Conservation (phyloP, 2,329 filamentous ascomycete species). For the Fusarium marasasianum region DNA sequence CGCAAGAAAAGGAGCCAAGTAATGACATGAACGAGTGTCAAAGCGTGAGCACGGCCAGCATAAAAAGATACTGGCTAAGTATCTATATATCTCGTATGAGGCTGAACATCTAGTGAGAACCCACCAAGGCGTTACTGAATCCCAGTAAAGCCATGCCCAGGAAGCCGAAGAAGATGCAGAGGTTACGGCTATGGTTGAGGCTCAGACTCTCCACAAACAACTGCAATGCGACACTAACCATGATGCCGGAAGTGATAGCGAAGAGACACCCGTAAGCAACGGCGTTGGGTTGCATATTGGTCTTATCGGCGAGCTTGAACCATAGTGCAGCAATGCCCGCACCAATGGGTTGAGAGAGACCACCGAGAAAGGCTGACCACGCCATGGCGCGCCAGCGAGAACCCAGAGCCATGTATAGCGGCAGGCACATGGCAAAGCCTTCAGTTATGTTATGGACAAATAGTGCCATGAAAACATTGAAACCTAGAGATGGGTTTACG, state of each 20-base stretch:
- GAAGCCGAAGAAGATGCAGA: slow-evolving; percentile 85
- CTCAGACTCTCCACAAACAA: slow-evolving; percentile 87
- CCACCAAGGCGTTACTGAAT: slow-evolving; percentile 84
- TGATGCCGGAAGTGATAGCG: slow-evolving; percentile 89
- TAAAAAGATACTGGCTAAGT: not conserved
- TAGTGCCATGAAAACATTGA: slow-evolving; percentile 92
- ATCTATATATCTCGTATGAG: not conserved
- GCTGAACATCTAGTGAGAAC: slow-evolving; percentile 52
- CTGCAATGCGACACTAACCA: slow-evolving; percentile 92
- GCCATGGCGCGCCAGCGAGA: slow-evolving; percentile 84
- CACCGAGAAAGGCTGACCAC: slow-evolving; percentile 85
- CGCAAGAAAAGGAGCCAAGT: slow-evolving; percentile 12
- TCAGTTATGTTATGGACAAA: slow-evolving; percentile 99
- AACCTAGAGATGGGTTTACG: slow-evolving; percentile 86
- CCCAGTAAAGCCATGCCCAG: slow-evolving; percentile 89
- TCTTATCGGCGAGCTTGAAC: slow-evolving; percentile 75
- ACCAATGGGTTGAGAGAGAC: slow-evolving; percentile 86
- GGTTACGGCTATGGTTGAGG: slow-evolving; percentile 78
- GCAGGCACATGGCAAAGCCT: slow-evolving; percentile 92
- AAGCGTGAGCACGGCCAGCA: not conserved
- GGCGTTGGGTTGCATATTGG: slow-evolving; percentile 60
- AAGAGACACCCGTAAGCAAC: slow-evolving; percentile 84
- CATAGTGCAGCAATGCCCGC: slow-evolving; percentile 85
- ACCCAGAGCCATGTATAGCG: slow-evolving; percentile 88
- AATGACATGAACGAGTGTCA: not conserved